Evolutionary conservation across 768 basidiomycete species (phyloP), one percentile per base, ranked within the genome.

Genomic region (Amanita rubescens): DNA sequence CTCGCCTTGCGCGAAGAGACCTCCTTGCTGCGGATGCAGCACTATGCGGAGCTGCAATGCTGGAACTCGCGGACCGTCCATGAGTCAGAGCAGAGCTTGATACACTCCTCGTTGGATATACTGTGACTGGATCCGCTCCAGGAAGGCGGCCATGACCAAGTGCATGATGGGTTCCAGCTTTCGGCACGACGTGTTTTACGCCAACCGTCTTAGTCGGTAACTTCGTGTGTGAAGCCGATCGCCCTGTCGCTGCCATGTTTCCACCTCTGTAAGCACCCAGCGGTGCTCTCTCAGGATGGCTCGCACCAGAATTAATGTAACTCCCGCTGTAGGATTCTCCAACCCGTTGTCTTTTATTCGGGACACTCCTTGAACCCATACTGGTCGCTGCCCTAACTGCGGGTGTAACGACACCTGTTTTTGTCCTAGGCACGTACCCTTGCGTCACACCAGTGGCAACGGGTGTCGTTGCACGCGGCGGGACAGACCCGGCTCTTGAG

Each of bases 261-360:
- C 61, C 68, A 35, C 71, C 71, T 41, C 75, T 66, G 60, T 76
- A 66, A 1, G 69, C 54, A 4, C 75, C 72, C 10, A 80, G 63
- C 12, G 75, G 76, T 9, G 69, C 74, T 19, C 75, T 61, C 11
- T 61, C 63, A 20, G 56, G 55, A 52, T 60, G 63, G 49, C 55
- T 52, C 25, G 63, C 55, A 27, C 64, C 54, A 53, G 43, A 64
- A 35, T 57, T 59, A 38, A 54, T 48, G 48, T 58, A 61, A 9
- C 58, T 57, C 38, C 55, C 59, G 38, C 53, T 51, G 12, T 55
- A 59, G 25, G 66, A 57, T 24, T 82, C 81, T 11, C 70, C 73
- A 24, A 84, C 67, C 53, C 75, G 80, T 64, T 77, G 81, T 51
- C 85, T 76, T 63, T 89, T 89, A 57, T 75, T 81, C 19, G 85